A percentile compares a stretch with the other conserved stretches of the same genome.
Conservation (phyloP, 148 eudicot species). For the Nyssa sinensis region DNA sequence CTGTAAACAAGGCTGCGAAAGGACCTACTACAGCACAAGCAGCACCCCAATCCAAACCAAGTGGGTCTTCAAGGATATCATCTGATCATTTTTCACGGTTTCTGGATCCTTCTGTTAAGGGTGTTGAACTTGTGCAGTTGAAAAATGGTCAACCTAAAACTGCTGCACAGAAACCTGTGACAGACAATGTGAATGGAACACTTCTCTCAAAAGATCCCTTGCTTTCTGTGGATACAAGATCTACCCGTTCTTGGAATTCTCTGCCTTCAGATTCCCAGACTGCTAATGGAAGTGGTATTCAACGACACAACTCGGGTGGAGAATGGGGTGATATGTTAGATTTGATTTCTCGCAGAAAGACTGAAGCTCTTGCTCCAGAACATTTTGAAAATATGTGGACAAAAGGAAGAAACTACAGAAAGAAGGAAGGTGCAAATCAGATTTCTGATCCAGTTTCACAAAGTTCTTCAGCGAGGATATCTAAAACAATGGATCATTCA, state of each 20-base stretch:
- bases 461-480: constrained; percentile 30
- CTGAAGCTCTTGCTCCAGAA: constrained; percentile 85
- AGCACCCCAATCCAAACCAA: constrained; percentile 36
- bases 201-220: constrained; percentile 74
- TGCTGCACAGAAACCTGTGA: constrained; percentile 27
- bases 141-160: constrained; percentile 47
- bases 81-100: constrained; percentile 56
- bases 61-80: constrained; percentile 42
- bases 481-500: constrained; percentile 30
- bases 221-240: constrained; percentile 69
- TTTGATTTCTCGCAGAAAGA: constrained; percentile 63
- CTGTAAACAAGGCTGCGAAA: constrained; percentile 50
- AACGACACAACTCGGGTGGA: constrained; percentile 59
- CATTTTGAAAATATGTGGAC: constrained; percentile 97
- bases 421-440: constrained; percentile 33
- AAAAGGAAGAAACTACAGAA: constrained; percentile 73
- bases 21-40: constrained; percentile 37
- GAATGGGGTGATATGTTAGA: constrained; percentile 83
- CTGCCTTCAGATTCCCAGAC: constrained; percentile 42
- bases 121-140: constrained; percentile 82
- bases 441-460: constrained; percentile 25
- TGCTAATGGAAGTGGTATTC: constrained; percentile 39
- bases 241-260: constrained; percentile 75
- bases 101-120: constrained; percentile 76
- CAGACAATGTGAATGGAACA: constrained; percentile 33